phyloP scores from a whole-genome alignment of 2,329 filamentous ascomycete genomes.

The Fusarium lyarnte region DNA sequence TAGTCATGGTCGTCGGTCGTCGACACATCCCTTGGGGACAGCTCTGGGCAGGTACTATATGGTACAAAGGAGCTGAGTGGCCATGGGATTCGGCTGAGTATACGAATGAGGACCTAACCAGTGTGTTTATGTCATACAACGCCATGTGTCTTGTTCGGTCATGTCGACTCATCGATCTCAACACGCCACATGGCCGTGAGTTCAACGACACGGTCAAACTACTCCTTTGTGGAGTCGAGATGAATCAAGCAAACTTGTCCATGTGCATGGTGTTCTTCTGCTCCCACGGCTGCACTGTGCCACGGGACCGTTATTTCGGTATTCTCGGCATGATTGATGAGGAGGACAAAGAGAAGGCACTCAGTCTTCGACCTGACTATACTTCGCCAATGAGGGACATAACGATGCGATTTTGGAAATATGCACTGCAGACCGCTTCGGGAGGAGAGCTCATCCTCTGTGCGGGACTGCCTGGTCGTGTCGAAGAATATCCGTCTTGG shows the following conservation, averaged over 20 bases:
- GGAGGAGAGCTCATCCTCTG: not conserved
- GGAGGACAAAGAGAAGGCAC: not conserved
- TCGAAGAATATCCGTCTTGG: not conserved
- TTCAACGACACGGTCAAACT: not conserved
- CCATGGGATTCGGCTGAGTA: not conserved
- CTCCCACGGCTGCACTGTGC: not conserved
- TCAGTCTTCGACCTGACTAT: not conserved
- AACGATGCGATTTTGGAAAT: slow-evolving; percentile 8
- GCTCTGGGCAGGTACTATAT: not conserved
- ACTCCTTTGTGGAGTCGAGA: not conserved
- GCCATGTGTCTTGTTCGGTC: not conserved
- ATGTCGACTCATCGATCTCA: not conserved
- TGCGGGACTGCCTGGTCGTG: not conserved
- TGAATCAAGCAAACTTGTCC: not conserved
- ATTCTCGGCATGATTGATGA: slow-evolving; percentile 2
- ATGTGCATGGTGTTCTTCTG: not conserved
- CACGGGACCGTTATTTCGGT: slow-evolving; percentile 5
- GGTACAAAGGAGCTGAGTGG: not conserved
- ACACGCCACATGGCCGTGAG: not conserved
- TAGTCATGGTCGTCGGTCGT: not conserved
- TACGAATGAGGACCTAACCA: rapidly evolving
- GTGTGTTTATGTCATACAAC: not conserved
- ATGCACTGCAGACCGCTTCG: not conserved
- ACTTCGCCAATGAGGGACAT: not conserved
- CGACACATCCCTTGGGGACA: not conserved